These are phyloP conservation scores for Candida koratica DNA, from an alignment of 805 yeast species.

Conservation along the genomic window DNA sequence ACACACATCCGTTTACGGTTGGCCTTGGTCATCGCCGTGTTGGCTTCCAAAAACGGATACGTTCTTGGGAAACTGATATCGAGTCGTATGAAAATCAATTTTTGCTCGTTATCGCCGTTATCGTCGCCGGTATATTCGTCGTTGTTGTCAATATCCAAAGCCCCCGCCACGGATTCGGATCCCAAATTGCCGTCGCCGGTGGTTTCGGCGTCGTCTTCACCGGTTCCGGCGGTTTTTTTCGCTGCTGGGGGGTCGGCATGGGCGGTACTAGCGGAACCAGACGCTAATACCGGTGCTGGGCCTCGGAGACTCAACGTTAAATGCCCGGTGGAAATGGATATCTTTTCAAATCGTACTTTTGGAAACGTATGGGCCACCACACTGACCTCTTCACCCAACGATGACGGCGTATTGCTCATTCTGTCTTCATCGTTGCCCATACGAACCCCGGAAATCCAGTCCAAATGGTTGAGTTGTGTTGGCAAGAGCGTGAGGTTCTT, in stretches of 20 bases:
- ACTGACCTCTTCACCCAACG: constrained; percentile 89
- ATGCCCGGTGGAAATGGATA: constrained; percentile 82
- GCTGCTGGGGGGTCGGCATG: not conserved
- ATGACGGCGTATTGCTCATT: constrained; percentile 41
- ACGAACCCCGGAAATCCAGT: constrained; percentile 92
- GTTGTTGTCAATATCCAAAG: not conserved
- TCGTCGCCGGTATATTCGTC: constrained; percentile 5
- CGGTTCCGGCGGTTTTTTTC: not conserved
- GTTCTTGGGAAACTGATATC: constrained; percentile 64
- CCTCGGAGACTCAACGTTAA: constrained; percentile 77
- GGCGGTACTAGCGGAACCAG: not conserved
- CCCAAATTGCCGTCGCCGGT: constrained; percentile 1
- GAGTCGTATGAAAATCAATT: constrained; percentile 61
- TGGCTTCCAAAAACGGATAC: constrained; percentile 65
- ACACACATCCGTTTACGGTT: constrained; percentile 23
- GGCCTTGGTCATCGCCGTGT: constrained; percentile 14
- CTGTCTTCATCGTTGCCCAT: constrained; percentile 48
- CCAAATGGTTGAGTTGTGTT: constrained; percentile 58
- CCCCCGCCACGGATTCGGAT: not conserved
- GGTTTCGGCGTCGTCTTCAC: constrained; percentile 1
- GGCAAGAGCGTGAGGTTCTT: constrained; percentile 11
- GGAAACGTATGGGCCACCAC: constrained; percentile 86
- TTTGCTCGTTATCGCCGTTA: constrained; percentile 24
- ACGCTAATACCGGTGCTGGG: constrained; percentile 21
- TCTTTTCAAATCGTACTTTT: constrained; percentile 77